Evolutionary conservation across 140 eudicot species (phyloP).

Genomic region (Oenanthe javanica): DNA sequence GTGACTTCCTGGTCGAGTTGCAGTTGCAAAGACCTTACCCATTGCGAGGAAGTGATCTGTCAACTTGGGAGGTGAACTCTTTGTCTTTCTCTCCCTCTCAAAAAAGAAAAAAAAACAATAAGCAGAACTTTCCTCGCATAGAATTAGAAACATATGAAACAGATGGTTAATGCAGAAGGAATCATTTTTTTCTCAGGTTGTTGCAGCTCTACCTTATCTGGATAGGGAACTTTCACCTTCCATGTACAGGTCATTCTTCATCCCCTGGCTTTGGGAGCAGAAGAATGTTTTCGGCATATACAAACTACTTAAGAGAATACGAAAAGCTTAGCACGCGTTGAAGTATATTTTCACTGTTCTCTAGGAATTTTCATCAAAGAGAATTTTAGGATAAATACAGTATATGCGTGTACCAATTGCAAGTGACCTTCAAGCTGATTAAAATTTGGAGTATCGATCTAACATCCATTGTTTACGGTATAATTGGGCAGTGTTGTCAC

Average conservation of each 20-base stretch:
- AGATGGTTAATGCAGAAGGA: background rate
- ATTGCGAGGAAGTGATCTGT: conserved; percentile 72
- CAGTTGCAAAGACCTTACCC: conserved; percentile 75
- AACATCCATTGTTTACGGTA: too few species aligned
- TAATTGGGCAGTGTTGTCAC: too few species aligned
- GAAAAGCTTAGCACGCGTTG: conserved; percentile 19
- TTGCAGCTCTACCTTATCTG: conserved; percentile 86
- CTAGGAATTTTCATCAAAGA: too few species aligned
- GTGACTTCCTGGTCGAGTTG: conserved; percentile 83
- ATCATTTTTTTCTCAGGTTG: conserved; percentile 32
- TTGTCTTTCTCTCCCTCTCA: conserved; percentile 11
- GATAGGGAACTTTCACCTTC: conserved; percentile 91
- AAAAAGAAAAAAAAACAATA: background rate
- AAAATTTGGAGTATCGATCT: too few species aligned
- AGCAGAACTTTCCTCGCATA: conserved; percentile 1
- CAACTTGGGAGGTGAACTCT: conserved; percentile 80
- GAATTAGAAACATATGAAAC: background rate
- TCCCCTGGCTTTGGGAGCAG: conserved; percentile 75
- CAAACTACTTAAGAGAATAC: conserved; percentile 72
- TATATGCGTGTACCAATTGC: too few species aligned
- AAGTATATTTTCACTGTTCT: too few species aligned
- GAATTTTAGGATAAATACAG: too few species aligned
- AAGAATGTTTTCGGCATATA: conserved; percentile 77
- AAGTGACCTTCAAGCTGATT: too few species aligned
- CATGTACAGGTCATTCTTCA: conserved; percentile 78